phyloP scores from a whole-genome alignment of 1,284 basidiomycete species.

The Rhodotorula sp. region DNA sequence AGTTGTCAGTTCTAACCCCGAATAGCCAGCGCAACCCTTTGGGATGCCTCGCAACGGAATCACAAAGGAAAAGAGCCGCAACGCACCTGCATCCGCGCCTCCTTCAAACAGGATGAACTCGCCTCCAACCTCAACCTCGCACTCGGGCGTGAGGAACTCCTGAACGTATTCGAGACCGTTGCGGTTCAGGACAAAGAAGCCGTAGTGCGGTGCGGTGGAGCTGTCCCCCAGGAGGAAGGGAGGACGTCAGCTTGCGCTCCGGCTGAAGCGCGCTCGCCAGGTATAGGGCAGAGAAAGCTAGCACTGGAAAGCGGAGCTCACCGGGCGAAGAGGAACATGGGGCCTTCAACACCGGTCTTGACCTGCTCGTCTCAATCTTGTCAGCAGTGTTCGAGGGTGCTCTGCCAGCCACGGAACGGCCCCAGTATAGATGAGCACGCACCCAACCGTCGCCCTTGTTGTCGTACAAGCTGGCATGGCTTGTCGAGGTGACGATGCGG shows the following conservation, averaged over 20 bases:
- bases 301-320: constrained; percentile 51
- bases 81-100: constrained; percentile 51
- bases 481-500: constrained; percentile 79
- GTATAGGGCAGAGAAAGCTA: rapidly evolving
- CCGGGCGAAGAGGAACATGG: constrained; percentile 85
- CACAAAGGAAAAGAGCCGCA: too few relatives aligned
- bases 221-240: constrained; percentile 4
- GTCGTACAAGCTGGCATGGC: constrained; percentile 63
- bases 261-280: too few relatives aligned
- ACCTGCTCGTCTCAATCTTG: constrained; percentile 53
- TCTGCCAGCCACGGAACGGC: too few relatives aligned
- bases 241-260: neutral
- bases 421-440: neutral
- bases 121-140: constrained; percentile 64
- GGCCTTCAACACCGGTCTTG: constrained; percentile 81
- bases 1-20: too few relatives aligned
- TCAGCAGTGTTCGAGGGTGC: too few relatives aligned
- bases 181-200: constrained; percentile 83
- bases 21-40: neutral
- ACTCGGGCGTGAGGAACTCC: constrained; percentile 73
- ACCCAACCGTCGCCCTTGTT: constrained; percentile 49
- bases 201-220: constrained; percentile 64
- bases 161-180: constrained; percentile 81
- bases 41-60: neutral
- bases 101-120: constrained; percentile 73